Percentiles rank a stretch among this genome's conserved stretches.
Conservation (phyloP, 2,329 filamentous ascomycete species). For the Aquanectria penicillioides region DNA sequence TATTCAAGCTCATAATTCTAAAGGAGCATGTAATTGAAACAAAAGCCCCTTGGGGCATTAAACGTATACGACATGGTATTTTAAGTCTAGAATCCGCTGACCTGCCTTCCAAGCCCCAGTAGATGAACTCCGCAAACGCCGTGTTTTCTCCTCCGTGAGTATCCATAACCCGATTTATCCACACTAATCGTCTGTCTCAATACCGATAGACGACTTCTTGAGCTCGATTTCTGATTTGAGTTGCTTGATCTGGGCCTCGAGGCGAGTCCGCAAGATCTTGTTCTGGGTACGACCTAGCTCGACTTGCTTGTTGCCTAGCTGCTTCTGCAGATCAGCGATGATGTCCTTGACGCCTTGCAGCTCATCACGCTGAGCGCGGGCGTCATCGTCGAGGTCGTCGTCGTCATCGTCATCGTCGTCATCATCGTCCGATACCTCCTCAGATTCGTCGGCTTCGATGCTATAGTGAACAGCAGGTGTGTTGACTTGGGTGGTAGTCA, state of each 20-base stretch:
- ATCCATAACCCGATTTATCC: background rate
- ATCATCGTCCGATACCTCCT: slow-evolving; percentile 55
- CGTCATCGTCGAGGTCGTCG: slow-evolving; percentile 65
- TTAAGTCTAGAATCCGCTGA: slow-evolving; percentile 18
- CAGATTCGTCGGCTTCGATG: slow-evolving; percentile 53
- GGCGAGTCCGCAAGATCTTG: slow-evolving; percentile 60
- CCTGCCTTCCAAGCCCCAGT: slow-evolving; percentile 23
- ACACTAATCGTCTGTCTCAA: slow-evolving; percentile 49
- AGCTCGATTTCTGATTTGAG: slow-evolving; percentile 56
- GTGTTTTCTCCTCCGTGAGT: slow-evolving; percentile 5
- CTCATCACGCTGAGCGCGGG: slow-evolving; percentile 59
- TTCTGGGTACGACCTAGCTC: slow-evolving; percentile 56
- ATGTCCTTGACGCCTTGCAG: slow-evolving; percentile 66
- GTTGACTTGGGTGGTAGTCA: slow-evolving; percentile 53
- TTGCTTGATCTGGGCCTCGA: slow-evolving; percentile 61
- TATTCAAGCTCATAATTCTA: background rate
- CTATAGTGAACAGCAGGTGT: slow-evolving; percentile 59
- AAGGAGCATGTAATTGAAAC: background rate
- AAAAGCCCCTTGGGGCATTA: background rate
- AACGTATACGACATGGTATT: slow-evolving; percentile 33
- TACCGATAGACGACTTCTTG: slow-evolving; percentile 56
- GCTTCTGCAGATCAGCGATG: slow-evolving; percentile 62
- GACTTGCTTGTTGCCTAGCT: slow-evolving; percentile 56
- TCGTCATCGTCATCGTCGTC: slow-evolving; percentile 64
- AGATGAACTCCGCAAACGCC: slow-evolving; percentile 31